Conservation (phyloP, 2,329 filamentous ascomycete species). For the Calycina marina region DNA sequence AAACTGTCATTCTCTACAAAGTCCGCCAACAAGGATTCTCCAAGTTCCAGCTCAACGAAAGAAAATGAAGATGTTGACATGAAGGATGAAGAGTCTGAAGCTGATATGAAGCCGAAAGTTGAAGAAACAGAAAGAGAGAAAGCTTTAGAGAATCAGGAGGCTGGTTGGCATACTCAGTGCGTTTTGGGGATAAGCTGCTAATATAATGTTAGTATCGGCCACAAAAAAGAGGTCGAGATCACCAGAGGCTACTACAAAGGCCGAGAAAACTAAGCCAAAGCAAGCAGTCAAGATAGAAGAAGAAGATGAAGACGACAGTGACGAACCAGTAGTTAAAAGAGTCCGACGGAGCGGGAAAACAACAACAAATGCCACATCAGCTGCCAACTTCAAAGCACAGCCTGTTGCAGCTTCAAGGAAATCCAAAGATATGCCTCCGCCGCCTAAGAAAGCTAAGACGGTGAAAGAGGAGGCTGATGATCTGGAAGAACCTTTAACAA, state of each 20-base stretch:
- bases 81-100: constrained; percentile 14
- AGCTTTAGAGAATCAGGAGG: too few species aligned
- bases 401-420: constrained; percentile 6
- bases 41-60: constrained; percentile 12
- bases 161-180: too few species aligned
- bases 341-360: constrained; percentile 24
- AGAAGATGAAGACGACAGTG: constrained; percentile 34
- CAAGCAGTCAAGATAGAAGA: constrained; percentile 20
- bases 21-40: constrained; percentile 22
- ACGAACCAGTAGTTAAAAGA: constrained; percentile 46
- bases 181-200: too few species aligned
- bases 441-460: constrained; percentile 11
- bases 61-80: constrained; percentile 17
- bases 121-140: too few species aligned
- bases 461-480: constrained; percentile 28
- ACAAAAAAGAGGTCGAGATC: constrained; percentile 13
- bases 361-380: constrained; percentile 22
- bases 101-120: constrained; percentile 15
- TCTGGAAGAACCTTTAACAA: constrained; percentile 14
- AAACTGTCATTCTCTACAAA: constrained; percentile 63
- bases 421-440: constrained; percentile 9
- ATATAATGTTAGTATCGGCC: constrained; percentile 5
- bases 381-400: constrained; percentile 6
- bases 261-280: constrained; percentile 15
- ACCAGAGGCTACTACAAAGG: constrained; percentile 8